These are phyloP conservation scores for Botryosphaeria dothidea DNA, from an alignment of 2,329 filamentous ascomycete genomes.

Conservation along the genomic window DNA sequence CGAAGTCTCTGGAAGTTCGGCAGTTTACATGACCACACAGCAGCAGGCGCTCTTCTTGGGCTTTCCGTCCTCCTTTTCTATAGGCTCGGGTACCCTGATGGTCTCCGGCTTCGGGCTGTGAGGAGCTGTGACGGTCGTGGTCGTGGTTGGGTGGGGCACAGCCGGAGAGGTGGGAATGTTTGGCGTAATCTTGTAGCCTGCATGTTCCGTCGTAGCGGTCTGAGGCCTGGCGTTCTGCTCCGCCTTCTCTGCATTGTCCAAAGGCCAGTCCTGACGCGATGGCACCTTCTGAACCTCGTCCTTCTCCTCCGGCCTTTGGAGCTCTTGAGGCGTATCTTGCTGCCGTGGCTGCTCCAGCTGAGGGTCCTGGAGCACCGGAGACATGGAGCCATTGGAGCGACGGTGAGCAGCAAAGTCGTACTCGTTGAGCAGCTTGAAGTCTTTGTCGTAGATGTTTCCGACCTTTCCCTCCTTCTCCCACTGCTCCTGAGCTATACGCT, in stretches of 20 bases:
- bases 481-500: slow-evolving; percentile 86
- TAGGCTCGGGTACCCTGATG: slow-evolving; percentile 56
- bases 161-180: slow-evolving; percentile 34
- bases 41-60: slow-evolving; percentile 65
- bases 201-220: slow-evolving; percentile 38
- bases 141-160: slow-evolving; percentile 15
- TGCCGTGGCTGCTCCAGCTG: slow-evolving; percentile 28
- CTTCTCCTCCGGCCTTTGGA: not conserved
- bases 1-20: not conserved
- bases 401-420: slow-evolving; percentile 48
- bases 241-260: not conserved
- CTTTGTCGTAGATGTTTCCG: slow-evolving; percentile 80
- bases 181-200: slow-evolving; percentile 50
- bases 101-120: slow-evolving; percentile 39
- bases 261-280: not conserved
- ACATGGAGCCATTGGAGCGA: not conserved
- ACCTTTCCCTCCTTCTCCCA: slow-evolving; percentile 92
- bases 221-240: slow-evolving; percentile 14
- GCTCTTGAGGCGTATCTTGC: not conserved
- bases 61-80: slow-evolving; percentile 49
- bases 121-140: slow-evolving; percentile 1
- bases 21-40: slow-evolving; percentile 71
- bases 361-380: slow-evolving; percentile 27
- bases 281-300: not conserved
- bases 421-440: slow-evolving; percentile 77